Base-by-base conservation (phyloP, 805 yeast species). In the Yarrowia divulgata region DNA sequence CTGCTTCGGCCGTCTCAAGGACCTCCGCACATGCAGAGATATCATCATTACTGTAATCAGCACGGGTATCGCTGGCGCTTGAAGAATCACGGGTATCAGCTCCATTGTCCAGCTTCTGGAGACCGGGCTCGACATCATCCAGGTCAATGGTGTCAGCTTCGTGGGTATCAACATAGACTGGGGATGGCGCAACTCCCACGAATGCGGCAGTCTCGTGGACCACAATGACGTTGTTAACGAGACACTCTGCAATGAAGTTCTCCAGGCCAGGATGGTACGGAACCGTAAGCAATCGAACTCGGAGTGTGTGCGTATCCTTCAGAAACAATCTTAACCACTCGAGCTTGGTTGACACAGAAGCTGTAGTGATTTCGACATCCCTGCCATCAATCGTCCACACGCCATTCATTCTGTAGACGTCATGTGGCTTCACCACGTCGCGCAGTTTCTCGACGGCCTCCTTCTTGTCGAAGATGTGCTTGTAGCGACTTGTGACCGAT, bases 161-260 rank as follows among this genome's bases (percentile, higher is more conserved):
- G 10, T 12, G 43, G 8, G 16, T 13, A 8, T 8, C 39, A 35
- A 35, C 39, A 35, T 8, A 5, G 40, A 39, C 16, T 10, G 43
- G 18, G 43, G 14, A 1, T 6, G 8, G 16, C 1, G 43, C 6
- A 14, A 10, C 42, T 5, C 1, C 16, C 42, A 39, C 42, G 16
- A 5, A 13, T 13, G 43, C 13, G 43, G 18, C 13, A 40, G 32
- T 3, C 43, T 54, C 45, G 19, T 54, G 45, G 1, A 23, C 8
- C 7, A 54, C 60, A 16, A 54, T 1, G 3, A 54, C 60, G 9
- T 23, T 19, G 19, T 54, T 19, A 19, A 39, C 35, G 1, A 54
- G 14, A 13, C 60, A 54, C 35, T 19, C 35, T 7, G 60, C 60
- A 9, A 54, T 14, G 39, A 54, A 54, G 35, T 37, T 19, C 35